Base-by-base conservation (phyloP, 163 green algal genomes). In the Chloromonas sp. region DNA sequence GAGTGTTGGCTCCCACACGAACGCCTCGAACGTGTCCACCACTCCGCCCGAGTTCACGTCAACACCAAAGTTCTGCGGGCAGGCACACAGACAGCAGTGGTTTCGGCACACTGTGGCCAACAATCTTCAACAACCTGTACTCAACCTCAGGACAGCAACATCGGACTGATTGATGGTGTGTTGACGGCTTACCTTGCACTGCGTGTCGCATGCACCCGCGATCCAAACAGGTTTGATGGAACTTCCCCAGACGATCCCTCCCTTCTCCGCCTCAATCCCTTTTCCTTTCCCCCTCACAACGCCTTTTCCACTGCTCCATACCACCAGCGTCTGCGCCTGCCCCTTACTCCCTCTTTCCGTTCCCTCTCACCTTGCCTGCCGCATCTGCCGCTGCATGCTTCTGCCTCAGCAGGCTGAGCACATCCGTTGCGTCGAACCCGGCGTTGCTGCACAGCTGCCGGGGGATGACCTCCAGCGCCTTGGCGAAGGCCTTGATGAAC, bases 371-470 rank as follows among this genome's bases (percentile, higher is more conserved):
- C 94, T 79, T 84, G 60, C 96, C 96, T 57, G 91, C 89, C 8
- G 88, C 91, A 84, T 95, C 92, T n/a, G 88, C 83, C 61, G 92
- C 83, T 0, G 96, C 94, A 90, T 99, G 97, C 89, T 98, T 98
- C 87, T 99, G 95, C 58, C 97, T 91, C 81, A 99, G 93, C 87
- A 96, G 96, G 92, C 98, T 99, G 61, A 99, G 92, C 85, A 99
- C 94, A 84, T 99, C 97, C 2, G 97, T 99, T 62, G 97, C 95
- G 85, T 99, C 97, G 82, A 98, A 98, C 79, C 97, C 97, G 57
- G 95, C 93, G 88, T 99, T 99, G 91, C 98, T 95, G 85, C 95
- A 98, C 83, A 99, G 92, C 94, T 99, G 96, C 58, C 97, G 91
- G 0, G 97, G 97, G 87, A 99, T 99, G 81, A 98, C 92, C 91